phyloP scores from a whole-genome alignment of 2,329 filamentous ascomycete species.

The Madurella mycetomatis region DNA sequence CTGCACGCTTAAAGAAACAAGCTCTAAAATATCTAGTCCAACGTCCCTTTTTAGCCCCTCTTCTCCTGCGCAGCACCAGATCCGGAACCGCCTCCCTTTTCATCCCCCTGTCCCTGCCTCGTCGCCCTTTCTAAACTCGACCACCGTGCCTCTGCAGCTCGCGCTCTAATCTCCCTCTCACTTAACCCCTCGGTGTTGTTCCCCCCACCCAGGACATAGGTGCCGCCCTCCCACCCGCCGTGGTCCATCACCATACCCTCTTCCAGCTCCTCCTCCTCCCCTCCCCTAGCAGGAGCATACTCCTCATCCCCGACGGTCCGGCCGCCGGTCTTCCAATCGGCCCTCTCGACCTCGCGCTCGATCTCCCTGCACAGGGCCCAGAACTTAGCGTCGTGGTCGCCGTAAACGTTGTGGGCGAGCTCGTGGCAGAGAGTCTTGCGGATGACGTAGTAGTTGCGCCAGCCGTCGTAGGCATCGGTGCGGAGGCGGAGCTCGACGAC shows the following conservation, averaged over 20 bases:
- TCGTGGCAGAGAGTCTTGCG: constrained; percentile 92
- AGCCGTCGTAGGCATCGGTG: constrained; percentile 94
- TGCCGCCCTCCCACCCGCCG: constrained; percentile 25
- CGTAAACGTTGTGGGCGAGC: constrained; percentile 84
- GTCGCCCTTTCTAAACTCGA: constrained; percentile 15
- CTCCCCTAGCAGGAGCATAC: constrained; percentile 13
- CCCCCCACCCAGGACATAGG: constrained; percentile 20
- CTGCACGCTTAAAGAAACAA: too few species aligned
- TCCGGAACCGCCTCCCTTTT: background rate
- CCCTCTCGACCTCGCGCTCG: constrained; percentile 76
- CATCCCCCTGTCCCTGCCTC: background rate
- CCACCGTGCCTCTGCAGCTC: constrained; percentile 24
- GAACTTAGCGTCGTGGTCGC: constrained; percentile 79
- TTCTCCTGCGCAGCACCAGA: background rate
- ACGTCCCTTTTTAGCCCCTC: background rate
- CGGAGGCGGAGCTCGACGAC: constrained; percentile 84
- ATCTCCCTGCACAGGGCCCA: constrained; percentile 87
- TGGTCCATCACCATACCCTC: constrained; percentile 24
- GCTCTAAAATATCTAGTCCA: too few species aligned
- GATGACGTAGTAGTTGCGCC: constrained; percentile 87
- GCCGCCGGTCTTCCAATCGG: constrained; percentile 73
- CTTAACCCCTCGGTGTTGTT: constrained; percentile 13
- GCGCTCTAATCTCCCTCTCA: constrained; percentile 22
- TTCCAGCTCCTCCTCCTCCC: constrained; percentile 7
- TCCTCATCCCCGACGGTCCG: constrained; percentile 53